phyloP scores from a whole-genome alignment of 2,329 filamentous ascomycete species.

The Albophoma yamanashiensis region DNA sequence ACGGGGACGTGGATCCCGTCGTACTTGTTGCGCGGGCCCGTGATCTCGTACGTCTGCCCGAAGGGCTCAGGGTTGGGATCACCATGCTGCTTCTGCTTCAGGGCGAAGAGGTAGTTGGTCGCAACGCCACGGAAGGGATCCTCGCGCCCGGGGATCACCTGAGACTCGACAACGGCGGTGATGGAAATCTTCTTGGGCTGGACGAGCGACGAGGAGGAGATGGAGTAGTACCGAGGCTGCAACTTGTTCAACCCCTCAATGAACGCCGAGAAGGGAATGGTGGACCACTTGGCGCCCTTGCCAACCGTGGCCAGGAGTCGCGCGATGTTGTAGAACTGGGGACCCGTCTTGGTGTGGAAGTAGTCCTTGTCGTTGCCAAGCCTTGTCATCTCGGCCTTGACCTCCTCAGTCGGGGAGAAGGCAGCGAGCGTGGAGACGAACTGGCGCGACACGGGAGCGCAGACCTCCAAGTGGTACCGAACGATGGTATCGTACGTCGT shows the following conservation, averaged over 20 bases:
- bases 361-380: slow-evolving; percentile 91
- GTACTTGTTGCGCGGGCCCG: slow-evolving; percentile 90
- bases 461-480: slow-evolving; percentile 95
- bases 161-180: slow-evolving; percentile 86
- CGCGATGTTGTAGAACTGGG: slow-evolving; percentile 80
- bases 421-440: slow-evolving; percentile 79
- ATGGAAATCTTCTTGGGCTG: slow-evolving; percentile 93
- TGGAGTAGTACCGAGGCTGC: slow-evolving; percentile 97
- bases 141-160: slow-evolving; percentile 64
- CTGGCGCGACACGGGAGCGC: slow-evolving; percentile 90
- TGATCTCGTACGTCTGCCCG: slow-evolving; percentile 76
- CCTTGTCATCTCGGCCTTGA: slow-evolving; percentile 80
- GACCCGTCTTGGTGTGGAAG: slow-evolving; percentile 76
- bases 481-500: slow-evolving; percentile 91
- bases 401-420: slow-evolving; percentile 76
- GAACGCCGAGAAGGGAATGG: slow-evolving; percentile 85
- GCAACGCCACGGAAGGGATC: slow-evolving; percentile 86
- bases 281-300: slow-evolving; percentile 66
- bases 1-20: slow-evolving; percentile 91
- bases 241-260: slow-evolving; percentile 92
- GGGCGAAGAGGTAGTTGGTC: slow-evolving; percentile 88
- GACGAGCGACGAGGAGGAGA: slow-evolving; percentile 90
- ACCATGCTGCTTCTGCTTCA: slow-evolving; percentile 95
- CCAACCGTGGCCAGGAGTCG: slow-evolving; percentile 67
- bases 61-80: slow-evolving; percentile 73